Evolutionary conservation across 768 basidiomycete species (phyloP).

Genomic region (Agrocybe praecox): DNA sequence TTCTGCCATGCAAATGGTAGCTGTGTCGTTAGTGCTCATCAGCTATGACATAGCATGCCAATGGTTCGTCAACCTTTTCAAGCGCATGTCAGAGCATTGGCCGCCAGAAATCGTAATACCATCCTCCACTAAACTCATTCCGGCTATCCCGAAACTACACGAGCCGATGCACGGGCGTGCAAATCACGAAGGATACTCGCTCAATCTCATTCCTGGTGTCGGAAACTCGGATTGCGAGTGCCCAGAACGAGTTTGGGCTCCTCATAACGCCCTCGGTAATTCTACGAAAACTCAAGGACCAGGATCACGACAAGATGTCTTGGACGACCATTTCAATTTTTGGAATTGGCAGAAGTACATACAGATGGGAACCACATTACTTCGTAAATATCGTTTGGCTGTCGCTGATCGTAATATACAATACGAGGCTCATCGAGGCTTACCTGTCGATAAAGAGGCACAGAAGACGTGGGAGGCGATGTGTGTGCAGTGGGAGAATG

Average conservation of each 20-base stretch:
- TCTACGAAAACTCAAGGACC: too few species aligned
- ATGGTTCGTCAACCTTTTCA: too few species aligned
- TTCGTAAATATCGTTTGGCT: not conserved
- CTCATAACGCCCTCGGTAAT: too few species aligned
- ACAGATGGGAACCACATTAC: not conserved
- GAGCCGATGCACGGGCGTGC: not conserved
- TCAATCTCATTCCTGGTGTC: not conserved
- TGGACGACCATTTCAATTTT: too few species aligned
- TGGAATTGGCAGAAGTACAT: not conserved
- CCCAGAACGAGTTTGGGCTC: slow-evolving; percentile 1
- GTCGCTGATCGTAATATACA: not conserved
- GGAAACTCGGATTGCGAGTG: not conserved
- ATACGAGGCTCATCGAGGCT: not conserved
- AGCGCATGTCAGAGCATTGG: not conserved
- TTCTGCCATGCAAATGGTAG: too few species aligned
- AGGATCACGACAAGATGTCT: too few species aligned
- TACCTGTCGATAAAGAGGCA: not conserved
- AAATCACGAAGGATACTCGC: not conserved
- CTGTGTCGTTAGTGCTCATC: too few species aligned
- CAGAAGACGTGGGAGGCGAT: slow-evolving; percentile 2
- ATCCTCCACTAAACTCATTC: not conserved
- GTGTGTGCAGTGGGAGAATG: slow-evolving; percentile 4
- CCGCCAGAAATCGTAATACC: not conserved
- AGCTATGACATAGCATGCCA: too few species aligned
- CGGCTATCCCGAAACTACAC: not conserved